Evolutionary conservation across 2,329 filamentous ascomycete species (phyloP), one percentile per base, ranked within the genome.

Genomic region (Hymenoscyphus fructigenus): DNA sequence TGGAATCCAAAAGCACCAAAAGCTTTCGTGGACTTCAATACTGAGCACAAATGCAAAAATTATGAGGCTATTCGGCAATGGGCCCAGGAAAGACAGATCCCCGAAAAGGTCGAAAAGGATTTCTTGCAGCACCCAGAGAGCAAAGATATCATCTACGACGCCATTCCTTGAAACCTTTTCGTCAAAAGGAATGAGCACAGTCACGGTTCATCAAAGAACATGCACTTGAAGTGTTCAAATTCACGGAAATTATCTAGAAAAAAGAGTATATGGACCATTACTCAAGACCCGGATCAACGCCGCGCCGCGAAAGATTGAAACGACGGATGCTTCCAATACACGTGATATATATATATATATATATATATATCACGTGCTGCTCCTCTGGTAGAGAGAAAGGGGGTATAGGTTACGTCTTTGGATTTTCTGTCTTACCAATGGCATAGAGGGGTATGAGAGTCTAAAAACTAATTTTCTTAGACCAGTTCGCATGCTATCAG

Each of bases 21-120:
- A 56, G 72, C 74, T 0, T 85, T 82, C 68, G 80, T 84, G 2
- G 82, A 86, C 70, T 85, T 86, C 75, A 84, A 84, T 65, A 85
- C 82, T 0, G 73, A 79, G 65, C 84, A 86, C 68, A 78, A 77
- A 53, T 85, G 84, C 69, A 79, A 81, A 10, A 81, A 86, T 67
- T 86, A 81, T 64, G 83, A 86, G 32, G 79, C 76, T 0, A 76
- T 86, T 28, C 75, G 83, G 29, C 68, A 74, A 47, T 86, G 83
- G 83, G 83, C 83, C 0, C 78, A 83, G 67, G 74, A 73, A 41
- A 78, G 80, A 64, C 83, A 85, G 72, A 70, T 81, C 60, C 68
- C 66, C 6, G 67, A 66, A 57, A 58, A 59, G 4, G 70, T 73
- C 3, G 69, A 73, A 0, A 36, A 65, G 2, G 74, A 76, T 57